A percentile compares a stretch with the other conserved stretches of the same genome.
Evolutionary conservation across 2,329 filamentous ascomycete species (phyloP).

Genomic region (Seiridium unicorne): DNA sequence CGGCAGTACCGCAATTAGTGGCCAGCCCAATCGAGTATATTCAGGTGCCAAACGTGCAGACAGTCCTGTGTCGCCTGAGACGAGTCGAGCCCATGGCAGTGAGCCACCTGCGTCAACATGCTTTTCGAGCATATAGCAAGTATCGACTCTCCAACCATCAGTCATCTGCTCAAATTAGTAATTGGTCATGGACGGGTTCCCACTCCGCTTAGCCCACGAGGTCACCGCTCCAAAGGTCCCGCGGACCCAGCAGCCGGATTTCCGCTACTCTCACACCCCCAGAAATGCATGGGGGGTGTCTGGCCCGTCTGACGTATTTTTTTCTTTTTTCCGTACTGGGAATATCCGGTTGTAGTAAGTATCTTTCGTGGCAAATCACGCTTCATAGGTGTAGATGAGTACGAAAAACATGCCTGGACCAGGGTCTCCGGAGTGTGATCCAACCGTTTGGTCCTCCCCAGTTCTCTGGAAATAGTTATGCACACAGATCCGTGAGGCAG

Average conservation of each 20-base stretch:
- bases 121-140: background rate
- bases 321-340: too few relatives aligned
- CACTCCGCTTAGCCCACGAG: too few relatives aligned
- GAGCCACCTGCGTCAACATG: conserved; percentile 5
- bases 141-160: background rate
- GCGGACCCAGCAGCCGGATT: too few relatives aligned
- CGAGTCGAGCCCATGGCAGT: background rate
- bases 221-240: too few relatives aligned
- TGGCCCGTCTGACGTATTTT: too few relatives aligned
- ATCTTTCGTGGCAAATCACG: background rate
- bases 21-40: background rate
- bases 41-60: background rate
- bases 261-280: too few relatives aligned
- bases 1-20: background rate
- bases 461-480: conserved; percentile 1
- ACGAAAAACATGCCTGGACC: background rate
- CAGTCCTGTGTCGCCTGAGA: background rate
- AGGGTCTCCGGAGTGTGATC: background rate
- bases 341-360: background rate
- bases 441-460: background rate
- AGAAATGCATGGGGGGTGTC: too few relatives aligned
- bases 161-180: too few relatives aligned
- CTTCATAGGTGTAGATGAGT: background rate
- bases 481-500: background rate
- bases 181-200: too few relatives aligned